Evolutionary conservation across 23 red algal species (phyloP).

Genomic region (Gracilaria gracilis): DNA sequence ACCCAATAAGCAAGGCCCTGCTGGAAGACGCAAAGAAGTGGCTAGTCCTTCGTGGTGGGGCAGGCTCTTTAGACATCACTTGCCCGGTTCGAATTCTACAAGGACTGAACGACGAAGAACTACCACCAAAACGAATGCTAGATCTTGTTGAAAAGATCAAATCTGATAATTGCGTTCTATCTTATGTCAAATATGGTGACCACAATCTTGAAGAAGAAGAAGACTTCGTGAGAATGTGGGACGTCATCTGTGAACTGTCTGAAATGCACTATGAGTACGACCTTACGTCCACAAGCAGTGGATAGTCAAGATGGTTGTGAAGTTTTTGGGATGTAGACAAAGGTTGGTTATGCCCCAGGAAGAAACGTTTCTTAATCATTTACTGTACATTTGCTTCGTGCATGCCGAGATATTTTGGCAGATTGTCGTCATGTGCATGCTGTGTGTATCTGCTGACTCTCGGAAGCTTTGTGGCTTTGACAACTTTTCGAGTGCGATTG

Average conservation of each 20-base stretch:
- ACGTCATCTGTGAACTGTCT: conserved; percentile 79
- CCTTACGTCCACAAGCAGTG: conserved; percentile 78
- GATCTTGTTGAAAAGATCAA: conserved; percentile 76
- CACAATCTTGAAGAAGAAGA: conserved; percentile 93
- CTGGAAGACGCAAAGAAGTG: conserved; percentile 84
- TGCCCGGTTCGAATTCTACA: conserved; percentile 90
- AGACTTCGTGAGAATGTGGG: conserved; percentile 87
- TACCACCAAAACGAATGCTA: conserved; percentile 78
- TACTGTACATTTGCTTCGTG: too few species aligned
- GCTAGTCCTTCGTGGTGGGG: conserved; percentile 81
- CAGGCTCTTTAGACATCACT: conserved; percentile 60
- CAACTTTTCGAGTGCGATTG: too few species aligned
- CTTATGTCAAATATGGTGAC: conserved; percentile 86
- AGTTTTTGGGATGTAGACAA: neutral
- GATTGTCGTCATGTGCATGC: too few species aligned
- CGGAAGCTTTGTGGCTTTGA: too few species aligned
- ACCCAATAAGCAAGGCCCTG: conserved; percentile 88
- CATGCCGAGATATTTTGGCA: too few species aligned
- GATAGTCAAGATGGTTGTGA: conserved; percentile 42
- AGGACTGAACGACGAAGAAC: conserved; percentile 96
- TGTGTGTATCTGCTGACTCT: neutral
- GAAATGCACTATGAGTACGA: conserved; percentile 92
- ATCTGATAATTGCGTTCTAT: conserved; percentile 75
- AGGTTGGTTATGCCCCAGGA: neutral
- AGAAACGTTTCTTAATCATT: too few species aligned